A percentile compares a stretch with the other conserved stretches of the same genome.
Conservation (phyloP, 345 rosid genomes). For the Pelargonium nanum region DNA sequence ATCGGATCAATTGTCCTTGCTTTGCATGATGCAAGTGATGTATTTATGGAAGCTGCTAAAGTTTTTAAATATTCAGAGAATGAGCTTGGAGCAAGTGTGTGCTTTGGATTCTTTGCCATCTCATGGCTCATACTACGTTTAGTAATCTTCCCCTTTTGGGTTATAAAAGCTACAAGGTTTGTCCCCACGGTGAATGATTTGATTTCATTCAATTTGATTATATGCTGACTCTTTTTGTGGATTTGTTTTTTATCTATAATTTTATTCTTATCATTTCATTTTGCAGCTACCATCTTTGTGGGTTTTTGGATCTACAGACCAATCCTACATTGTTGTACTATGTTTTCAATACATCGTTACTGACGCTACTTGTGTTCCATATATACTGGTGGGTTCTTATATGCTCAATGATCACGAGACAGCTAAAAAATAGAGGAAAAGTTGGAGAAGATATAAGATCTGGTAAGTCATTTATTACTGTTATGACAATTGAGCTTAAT, state of each 20-base stretch:
- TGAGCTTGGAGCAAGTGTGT: slow-evolving; percentile 87
- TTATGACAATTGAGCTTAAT: neutral
- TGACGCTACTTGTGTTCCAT: slow-evolving; percentile 83
- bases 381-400: slow-evolving; percentile 97
- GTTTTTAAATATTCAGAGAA: slow-evolving; percentile 73
- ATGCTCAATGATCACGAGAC: slow-evolving; percentile 70
- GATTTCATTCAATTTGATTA: slow-evolving; percentile 1
- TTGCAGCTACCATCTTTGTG: slow-evolving; percentile 43
- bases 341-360: slow-evolving; percentile 72
- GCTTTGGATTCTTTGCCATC: slow-evolving; percentile 77
- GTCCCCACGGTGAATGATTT: slow-evolving; percentile 11
- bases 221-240: slow-evolving; percentile 8
- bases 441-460: slow-evolving; percentile 98
- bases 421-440: slow-evolving; percentile 74
- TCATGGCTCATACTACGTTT: slow-evolving; percentile 88
- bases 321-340: slow-evolving; percentile 43
- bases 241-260: neutral
- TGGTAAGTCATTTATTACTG: slow-evolving; percentile 36
- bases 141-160: slow-evolving; percentile 89
- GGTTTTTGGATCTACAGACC: slow-evolving; percentile 38
- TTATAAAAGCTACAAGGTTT: slow-evolving; percentile 69
- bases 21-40: slow-evolving; percentile 88
- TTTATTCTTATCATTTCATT: slow-evolving; percentile 11
- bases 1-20: slow-evolving; percentile 78
- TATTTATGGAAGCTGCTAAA: slow-evolving; percentile 88